A percentile compares a stretch with the other conserved stretches of the same genome.
Conservation (phyloP, 23 red algal genomes). For the Agarophyton chilense region DNA sequence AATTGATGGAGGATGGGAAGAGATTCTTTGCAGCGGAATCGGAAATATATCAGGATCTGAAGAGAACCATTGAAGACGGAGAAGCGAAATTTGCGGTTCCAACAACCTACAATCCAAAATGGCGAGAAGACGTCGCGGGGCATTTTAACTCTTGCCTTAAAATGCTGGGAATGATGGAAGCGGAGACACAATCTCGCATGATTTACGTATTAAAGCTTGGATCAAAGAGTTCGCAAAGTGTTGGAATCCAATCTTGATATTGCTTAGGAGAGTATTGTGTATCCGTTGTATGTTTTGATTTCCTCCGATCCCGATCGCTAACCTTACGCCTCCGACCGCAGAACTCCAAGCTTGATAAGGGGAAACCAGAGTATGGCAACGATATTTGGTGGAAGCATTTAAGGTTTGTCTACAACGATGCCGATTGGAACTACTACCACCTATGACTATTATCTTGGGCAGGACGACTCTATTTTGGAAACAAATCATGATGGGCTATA, state of each 20-base stretch:
- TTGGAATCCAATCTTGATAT: slow-evolving; percentile 7
- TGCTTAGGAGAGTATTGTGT: not conserved
- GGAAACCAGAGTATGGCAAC: no score
- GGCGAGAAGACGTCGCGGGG: slow-evolving; percentile 10
- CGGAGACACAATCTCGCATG: slow-evolving; percentile 6
- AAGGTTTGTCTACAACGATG: not conserved
- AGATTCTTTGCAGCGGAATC: slow-evolving; percentile 1
- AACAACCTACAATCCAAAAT: not conserved
- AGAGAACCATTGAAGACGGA: not conserved
- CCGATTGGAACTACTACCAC: not conserved
- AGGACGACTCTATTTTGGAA: no score
- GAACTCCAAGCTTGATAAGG: no score
- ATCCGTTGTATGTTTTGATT: no score
- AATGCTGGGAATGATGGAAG: slow-evolving; percentile 6
- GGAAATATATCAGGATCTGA: not conserved
- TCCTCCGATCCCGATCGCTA: no score
- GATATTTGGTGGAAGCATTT: no score
- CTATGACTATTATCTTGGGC: no score
- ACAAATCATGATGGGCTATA: no score
- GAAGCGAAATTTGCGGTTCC: slow-evolving; percentile 4
- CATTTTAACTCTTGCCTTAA: slow-evolving; percentile 10
- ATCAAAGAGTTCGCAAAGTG: not conserved
- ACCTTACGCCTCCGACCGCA: no score
- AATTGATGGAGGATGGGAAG: not conserved
- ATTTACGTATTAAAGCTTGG: not conserved